These are phyloP conservation scores for Hippophae rhamnoides DNA, from an alignment of 306 rosid genomes.

Conservation along the genomic window DNA sequence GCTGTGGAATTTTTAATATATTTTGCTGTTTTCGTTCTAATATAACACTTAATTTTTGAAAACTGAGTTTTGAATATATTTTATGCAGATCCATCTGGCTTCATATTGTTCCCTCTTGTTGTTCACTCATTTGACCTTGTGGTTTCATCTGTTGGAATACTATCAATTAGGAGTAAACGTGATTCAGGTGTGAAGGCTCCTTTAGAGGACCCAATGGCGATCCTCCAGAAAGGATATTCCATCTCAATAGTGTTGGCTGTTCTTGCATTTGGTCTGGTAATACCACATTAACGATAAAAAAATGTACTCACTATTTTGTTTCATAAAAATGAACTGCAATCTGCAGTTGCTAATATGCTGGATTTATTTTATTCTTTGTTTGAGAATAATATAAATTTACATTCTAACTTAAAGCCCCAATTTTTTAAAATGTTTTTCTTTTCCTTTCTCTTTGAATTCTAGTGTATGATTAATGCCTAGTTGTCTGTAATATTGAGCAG, in stretches of 20 bases:
- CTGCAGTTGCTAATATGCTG: neutral
- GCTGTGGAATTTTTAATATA: conserved; percentile 8
- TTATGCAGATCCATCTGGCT: conserved; percentile 92
- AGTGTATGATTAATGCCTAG: conserved; percentile 14
- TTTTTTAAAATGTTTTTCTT: conserved; percentile 5
- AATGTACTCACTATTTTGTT: conserved; percentile 9
- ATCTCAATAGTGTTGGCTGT: conserved; percentile 79
- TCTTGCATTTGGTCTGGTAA: conserved; percentile 86
- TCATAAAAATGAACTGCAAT: neutral
- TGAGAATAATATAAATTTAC: conserved; percentile 4
- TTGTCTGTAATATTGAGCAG: conserved; percentile 35
- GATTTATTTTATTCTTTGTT: conserved; percentile 6
- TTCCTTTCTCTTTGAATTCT: conserved; percentile 6
- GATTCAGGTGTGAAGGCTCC: conserved; percentile 64
- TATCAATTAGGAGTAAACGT: conserved; percentile 83
- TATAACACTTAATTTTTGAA: conserved; percentile 16
- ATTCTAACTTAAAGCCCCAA: conserved; percentile 11
- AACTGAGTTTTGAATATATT: conserved; percentile 18
- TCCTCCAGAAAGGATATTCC: conserved; percentile 94
- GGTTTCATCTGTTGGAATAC: conserved; percentile 82
- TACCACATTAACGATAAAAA: conserved; percentile 17
- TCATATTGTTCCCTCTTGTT: conserved; percentile 98
- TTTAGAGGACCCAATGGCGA: conserved; percentile 89
- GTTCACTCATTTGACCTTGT: conserved; percentile 92
- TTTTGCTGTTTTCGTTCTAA: conserved; percentile 7